phyloP scores from a whole-genome alignment of 345 rosid species.

The Lepidium africanum region DNA sequence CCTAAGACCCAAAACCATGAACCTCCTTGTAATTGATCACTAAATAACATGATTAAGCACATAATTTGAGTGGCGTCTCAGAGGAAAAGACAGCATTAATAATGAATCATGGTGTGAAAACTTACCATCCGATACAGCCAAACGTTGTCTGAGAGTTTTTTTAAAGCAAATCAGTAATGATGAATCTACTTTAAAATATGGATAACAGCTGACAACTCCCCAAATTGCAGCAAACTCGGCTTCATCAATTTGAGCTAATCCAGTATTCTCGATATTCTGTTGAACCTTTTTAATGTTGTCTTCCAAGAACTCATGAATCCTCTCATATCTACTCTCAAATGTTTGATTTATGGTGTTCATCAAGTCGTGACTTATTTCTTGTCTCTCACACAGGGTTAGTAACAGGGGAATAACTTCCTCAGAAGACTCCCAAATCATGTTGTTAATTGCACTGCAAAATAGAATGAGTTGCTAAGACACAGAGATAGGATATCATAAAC shows the following conservation, averaged over 20 bases:
- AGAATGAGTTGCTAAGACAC: slow-evolving; percentile 21
- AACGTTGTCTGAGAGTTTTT: slow-evolving; percentile 40
- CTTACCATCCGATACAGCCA: slow-evolving; percentile 37
- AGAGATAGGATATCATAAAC: neutral
- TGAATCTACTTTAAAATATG: slow-evolving; percentile 32
- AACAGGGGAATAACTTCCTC: slow-evolving; percentile 52
- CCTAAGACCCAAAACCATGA: neutral
- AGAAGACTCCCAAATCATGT: slow-evolving; percentile 39
- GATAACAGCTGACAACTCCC: slow-evolving; percentile 59
- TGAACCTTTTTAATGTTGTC: slow-evolving; percentile 20
- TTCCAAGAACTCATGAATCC: slow-evolving; percentile 36
- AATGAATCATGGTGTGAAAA: neutral
- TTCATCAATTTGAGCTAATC: slow-evolving; percentile 28
- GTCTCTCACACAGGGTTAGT: slow-evolving; percentile 42
- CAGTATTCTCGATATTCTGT: slow-evolving; percentile 18
- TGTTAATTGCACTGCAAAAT: slow-evolving; percentile 53
- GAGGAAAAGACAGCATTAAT: neutral
- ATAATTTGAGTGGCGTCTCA: neutral
- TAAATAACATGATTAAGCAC: neutral
- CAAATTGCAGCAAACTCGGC: slow-evolving; percentile 49
- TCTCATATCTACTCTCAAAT: slow-evolving; percentile 31
- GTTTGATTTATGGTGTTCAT: slow-evolving; percentile 25
- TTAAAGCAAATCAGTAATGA: slow-evolving; percentile 40
- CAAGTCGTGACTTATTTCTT: slow-evolving; percentile 24
- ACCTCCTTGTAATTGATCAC: neutral